These are phyloP conservation scores for Skeletonema grethae DNA, from an alignment of 108 stramenopile genomes.

Conservation along the genomic window DNA sequence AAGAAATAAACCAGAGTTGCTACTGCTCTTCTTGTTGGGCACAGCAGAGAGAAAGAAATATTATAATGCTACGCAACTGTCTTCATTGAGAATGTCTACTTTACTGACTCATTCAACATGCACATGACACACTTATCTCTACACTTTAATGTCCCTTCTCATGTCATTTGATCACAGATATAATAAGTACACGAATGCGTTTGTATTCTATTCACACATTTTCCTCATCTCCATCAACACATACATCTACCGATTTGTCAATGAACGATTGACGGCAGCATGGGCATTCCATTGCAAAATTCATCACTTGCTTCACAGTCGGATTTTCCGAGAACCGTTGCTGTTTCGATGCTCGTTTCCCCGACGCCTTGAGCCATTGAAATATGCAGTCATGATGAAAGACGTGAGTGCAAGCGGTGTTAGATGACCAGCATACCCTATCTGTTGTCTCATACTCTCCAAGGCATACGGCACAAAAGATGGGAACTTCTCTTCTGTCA, in stretches of 20 bases:
- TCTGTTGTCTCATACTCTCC: constrained; percentile 28
- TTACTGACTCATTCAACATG: too few relatives aligned
- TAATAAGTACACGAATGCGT: too few relatives aligned
- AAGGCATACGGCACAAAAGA: constrained; percentile 46
- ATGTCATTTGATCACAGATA: too few relatives aligned
- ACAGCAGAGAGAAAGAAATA: too few relatives aligned
- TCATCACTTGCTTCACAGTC: constrained; percentile 9
- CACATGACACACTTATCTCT: too few relatives aligned
- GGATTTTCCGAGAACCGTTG: constrained; percentile 15
- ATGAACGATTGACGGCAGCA: constrained; percentile 46
- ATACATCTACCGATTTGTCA: neutral
- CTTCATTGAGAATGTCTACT: too few relatives aligned
- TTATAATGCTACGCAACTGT: too few relatives aligned
- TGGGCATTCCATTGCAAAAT: constrained; percentile 34
- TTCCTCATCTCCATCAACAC: constrained; percentile 8
- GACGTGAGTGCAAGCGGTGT: constrained; percentile 36
- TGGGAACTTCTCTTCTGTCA: constrained; percentile 15
- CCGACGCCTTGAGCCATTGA: constrained; percentile 25
- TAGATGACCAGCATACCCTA: constrained; percentile 27
- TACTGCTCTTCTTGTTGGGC: too few relatives aligned
- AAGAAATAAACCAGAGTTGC: too few relatives aligned
- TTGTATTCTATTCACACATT: neutral
- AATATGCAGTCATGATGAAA: constrained; percentile 50
- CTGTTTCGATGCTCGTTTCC: constrained; percentile 1
- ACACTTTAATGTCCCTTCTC: too few relatives aligned